A percentile compares a stretch with the other conserved stretches of the same genome.
phyloP scores from a whole-genome alignment of 1,139 yeast species.

The Taiozyma sp. region DNA sequence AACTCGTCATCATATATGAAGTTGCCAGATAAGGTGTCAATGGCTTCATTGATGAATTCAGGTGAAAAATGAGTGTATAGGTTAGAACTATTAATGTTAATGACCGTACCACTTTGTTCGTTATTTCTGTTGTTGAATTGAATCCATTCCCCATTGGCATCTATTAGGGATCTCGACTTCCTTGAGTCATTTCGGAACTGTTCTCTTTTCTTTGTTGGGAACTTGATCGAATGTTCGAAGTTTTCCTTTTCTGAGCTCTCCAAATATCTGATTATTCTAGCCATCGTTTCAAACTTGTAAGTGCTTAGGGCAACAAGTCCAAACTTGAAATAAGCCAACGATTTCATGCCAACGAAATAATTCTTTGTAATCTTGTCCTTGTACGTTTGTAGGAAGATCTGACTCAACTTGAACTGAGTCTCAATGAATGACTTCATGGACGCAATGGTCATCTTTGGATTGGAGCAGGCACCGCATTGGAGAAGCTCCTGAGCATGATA shows the following conservation, averaged over 20 bases:
- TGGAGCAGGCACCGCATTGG: neutral
- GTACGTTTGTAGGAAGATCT: conserved; percentile 4
- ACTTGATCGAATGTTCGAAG: conserved; percentile 2
- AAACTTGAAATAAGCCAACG: conserved; percentile 5
- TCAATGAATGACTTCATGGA: conserved; percentile 4
- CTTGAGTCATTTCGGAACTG: conserved; percentile 9
- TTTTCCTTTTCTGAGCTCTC: conserved; percentile 9
- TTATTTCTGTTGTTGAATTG: conserved; percentile 6
- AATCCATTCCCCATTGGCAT: conserved; percentile 12
- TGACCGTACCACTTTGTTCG: neutral
- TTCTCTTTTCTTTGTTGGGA: conserved; percentile 6
- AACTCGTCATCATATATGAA: neutral
- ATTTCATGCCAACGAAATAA: conserved; percentile 11
- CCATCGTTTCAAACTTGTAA: conserved; percentile 11
- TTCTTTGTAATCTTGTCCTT: conserved; percentile 9
- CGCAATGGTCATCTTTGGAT: conserved; percentile 1
- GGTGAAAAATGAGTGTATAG: neutral
- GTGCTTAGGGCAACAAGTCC: conserved; percentile 5
- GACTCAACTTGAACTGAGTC: conserved; percentile 1
- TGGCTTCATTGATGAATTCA: neutral
- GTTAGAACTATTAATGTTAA: neutral
- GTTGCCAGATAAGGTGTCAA: neutral
- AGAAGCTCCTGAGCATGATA: conserved; percentile 14
- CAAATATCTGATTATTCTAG: conserved; percentile 11
- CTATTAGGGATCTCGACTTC: conserved; percentile 8